These are phyloP conservation scores for Eucalyptus curtisii DNA, from an alignment of 345 rosid genomes.

Conservation along the genomic window DNA sequence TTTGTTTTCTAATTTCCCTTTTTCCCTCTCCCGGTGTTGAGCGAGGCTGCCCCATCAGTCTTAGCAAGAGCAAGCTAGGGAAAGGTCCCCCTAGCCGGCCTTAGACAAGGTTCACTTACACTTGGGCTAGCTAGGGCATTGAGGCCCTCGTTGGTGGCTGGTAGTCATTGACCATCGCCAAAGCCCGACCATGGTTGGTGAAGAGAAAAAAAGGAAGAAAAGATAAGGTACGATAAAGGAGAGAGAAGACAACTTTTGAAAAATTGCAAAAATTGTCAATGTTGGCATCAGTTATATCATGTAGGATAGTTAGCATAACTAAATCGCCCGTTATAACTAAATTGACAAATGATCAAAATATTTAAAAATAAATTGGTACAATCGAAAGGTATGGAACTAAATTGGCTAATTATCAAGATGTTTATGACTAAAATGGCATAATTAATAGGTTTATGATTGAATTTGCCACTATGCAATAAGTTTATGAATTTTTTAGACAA, in stretches of 20 bases:
- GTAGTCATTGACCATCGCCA: not conserved
- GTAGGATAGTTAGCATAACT: no score
- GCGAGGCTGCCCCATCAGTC: not conserved
- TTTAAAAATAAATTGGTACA: not conserved
- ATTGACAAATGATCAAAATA: not conserved
- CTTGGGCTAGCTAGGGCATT: not conserved
- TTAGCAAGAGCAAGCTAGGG: not conserved
- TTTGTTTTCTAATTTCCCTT: not conserved
- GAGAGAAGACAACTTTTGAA: not conserved
- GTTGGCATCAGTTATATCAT: no score
- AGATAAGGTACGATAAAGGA: not conserved
- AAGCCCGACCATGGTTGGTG: not conserved
- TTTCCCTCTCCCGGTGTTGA: not conserved
- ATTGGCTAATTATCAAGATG: not conserved
- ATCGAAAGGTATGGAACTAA: fast-evolving
- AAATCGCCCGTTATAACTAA: not conserved
- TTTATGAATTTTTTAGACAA: not conserved
- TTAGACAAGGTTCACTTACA: not conserved
- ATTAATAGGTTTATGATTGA: not conserved
- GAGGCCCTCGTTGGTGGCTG: not conserved
- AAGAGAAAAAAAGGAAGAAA: not conserved
- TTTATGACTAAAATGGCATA: not conserved
- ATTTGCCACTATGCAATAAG: not conserved
- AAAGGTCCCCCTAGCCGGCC: not conserved
- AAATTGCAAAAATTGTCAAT: not conserved